Base-by-base conservation (phyloP, 176 grass and related monocot species). In the Triticum monococcum region DNA sequence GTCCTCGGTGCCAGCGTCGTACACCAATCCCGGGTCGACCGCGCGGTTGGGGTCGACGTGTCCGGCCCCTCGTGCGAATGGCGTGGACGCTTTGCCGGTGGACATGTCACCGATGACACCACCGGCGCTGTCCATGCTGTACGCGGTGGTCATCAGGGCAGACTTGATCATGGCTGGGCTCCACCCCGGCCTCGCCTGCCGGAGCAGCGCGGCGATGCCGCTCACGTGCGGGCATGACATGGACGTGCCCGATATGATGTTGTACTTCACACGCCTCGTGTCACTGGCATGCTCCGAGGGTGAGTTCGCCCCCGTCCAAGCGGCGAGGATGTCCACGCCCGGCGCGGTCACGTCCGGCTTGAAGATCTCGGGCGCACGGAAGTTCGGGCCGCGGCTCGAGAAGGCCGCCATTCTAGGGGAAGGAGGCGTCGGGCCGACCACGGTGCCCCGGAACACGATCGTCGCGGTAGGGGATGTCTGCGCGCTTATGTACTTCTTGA, bases 111-210 rank as follows among this genome's bases (percentile, higher is more conserved):
- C 79, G 20, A 91, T 78, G 3, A 77, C 25, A 4, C 31, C 4
- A 70, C 84, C 68, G 5, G 89, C 25, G 81, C 72, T 91, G 87
- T 94, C 89, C 1, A 89, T 61, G 32, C 83, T 81, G 68, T 91
- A 94, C 12, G 89, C 86, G 10, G 86, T 94, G 3, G 89, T 94
- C 89, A 89, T 94, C 43, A 91, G 52, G 3, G 92, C 83, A 3
- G 92, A 94, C 9, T 79, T 79, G 65, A 91, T 77, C 23, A 71
- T 68, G 0, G 86, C 83, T 0, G 92, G 92, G 26, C 52, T 86
- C 91, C 91, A 94, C 36, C 9, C 76, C 0, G 89, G 86, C 16
- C 25, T 75, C 16, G 86, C 86, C 16, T 24, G 80, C 67, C 81
- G 86, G 32, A 91, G 75, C 30, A 87, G 30, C 5, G 85, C 88